Conservation (phyloP, 345 rosid genomes). For the Pelargonium nanum region DNA sequence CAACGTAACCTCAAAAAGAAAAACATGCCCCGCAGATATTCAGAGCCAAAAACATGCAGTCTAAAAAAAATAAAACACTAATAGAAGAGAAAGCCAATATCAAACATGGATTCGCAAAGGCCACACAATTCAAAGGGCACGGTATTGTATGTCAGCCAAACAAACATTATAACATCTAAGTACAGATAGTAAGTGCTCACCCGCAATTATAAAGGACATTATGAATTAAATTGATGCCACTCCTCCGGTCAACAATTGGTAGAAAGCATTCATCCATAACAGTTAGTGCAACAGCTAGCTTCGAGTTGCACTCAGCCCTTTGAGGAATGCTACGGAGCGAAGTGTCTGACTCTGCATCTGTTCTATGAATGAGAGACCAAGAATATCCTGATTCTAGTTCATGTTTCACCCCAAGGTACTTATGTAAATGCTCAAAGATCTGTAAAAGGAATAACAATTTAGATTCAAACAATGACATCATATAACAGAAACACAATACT, state of each 20-base stretch:
- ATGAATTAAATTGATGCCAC: slow-evolving; percentile 65
- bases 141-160: too few relatives aligned
- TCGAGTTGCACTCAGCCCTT: slow-evolving; percentile 64
- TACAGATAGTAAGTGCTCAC: slow-evolving; percentile 29
- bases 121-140: background rate
- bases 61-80: too few relatives aligned
- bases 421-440: slow-evolving; percentile 63
- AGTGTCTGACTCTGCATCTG: slow-evolving; percentile 39
- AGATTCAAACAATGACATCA: background rate
- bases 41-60: too few relatives aligned
- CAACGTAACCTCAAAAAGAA: too few relatives aligned
- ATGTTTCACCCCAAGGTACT: slow-evolving; percentile 68
- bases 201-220: slow-evolving; percentile 74
- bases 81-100: background rate
- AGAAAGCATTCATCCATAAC: slow-evolving; percentile 91
- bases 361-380: slow-evolving; percentile 67
- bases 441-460: slow-evolving; percentile 23
- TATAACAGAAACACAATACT: background rate
- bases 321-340: slow-evolving; percentile 33
- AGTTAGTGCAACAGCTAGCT: slow-evolving; percentile 60
- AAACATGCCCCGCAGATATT: too few relatives aligned
- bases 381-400: slow-evolving; percentile 77
- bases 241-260: slow-evolving; percentile 72
- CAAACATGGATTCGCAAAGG: background rate
- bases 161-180: background rate